phyloP scores from a whole-genome alignment of 441 rosid genomes.

The Oxalis stricta region DNA sequence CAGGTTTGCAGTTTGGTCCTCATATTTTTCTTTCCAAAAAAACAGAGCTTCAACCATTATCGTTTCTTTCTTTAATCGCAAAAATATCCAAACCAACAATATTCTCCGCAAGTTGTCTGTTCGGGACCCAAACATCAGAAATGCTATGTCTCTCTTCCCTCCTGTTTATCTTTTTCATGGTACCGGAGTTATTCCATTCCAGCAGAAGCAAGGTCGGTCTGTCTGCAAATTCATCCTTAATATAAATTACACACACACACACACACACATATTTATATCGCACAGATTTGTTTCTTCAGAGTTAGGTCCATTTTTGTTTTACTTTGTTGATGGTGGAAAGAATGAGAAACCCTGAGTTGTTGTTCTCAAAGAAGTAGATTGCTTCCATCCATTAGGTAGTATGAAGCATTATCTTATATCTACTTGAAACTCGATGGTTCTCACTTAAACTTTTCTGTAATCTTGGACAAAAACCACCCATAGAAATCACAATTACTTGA shows the following conservation, averaged over 20 bases:
- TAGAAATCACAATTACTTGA: too few relatives aligned
- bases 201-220: slow-evolving; percentile 83
- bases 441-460: too few relatives aligned
- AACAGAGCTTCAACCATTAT: too few relatives aligned
- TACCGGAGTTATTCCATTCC: slow-evolving; percentile 88
- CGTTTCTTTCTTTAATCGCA: too few relatives aligned
- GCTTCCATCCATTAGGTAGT: too few relatives aligned
- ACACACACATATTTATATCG: slow-evolving; percentile 82
- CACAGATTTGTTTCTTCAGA: slow-evolving; percentile 96
- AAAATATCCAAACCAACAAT: too few relatives aligned
- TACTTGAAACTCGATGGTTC: too few relatives aligned
- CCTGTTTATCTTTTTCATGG: slow-evolving; percentile 77
- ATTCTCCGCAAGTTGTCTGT: slow-evolving; percentile 76
- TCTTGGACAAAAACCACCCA: too few relatives aligned
- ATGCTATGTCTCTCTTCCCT: slow-evolving; percentile 57
- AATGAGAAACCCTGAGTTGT: neutral
- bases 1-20: too few relatives aligned
- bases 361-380: neutral
- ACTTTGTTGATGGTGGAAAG: neutral
- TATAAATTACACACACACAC: too few relatives aligned
- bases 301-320: slow-evolving; percentile 7
- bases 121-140: slow-evolving; percentile 41
- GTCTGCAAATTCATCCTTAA: slow-evolving; percentile 13
- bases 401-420: too few relatives aligned
- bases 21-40: too few relatives aligned